Evolutionary conservation across 768 basidiomycete species (phyloP).

Genomic region (Chiua virens): DNA sequence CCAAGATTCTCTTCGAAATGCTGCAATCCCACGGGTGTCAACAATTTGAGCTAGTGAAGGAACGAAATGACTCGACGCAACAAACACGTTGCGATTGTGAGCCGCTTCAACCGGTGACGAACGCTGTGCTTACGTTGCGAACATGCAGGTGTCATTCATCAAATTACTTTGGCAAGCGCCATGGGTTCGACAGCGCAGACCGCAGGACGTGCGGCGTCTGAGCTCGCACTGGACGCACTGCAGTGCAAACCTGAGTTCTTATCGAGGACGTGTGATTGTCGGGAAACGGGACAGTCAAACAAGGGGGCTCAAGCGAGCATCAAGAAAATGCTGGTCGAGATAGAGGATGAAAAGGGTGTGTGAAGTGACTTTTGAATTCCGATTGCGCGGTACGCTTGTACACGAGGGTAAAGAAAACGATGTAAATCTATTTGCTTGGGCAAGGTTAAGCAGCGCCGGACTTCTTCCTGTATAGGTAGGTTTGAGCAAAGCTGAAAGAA

Average conservation of each 20-base stretch:
- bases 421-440: background rate
- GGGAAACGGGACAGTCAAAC: conserved; percentile 34
- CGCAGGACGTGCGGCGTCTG: conserved; percentile 61
- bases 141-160: conserved; percentile 64
- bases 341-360: conserved; percentile 16
- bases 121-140: conserved; percentile 16
- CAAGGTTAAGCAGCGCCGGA: conserved; percentile 23
- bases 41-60: conserved; percentile 59
- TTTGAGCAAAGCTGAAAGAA: background rate
- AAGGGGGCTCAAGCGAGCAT: conserved; percentile 40
- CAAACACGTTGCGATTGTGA: conserved; percentile 54
- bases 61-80: conserved; percentile 35
- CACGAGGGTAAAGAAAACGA: background rate
- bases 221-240: conserved; percentile 67
- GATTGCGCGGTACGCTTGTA: conserved; percentile 4
- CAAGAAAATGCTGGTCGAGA: conserved; percentile 29
- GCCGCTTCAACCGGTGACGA: conserved; percentile 15
- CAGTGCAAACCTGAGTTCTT: conserved; percentile 65
- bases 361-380: conserved; percentile 9
- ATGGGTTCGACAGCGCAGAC: conserved; percentile 48
- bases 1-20: conserved; percentile 70
- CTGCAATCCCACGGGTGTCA: conserved; percentile 74
- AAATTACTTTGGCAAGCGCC: conserved; percentile 59
- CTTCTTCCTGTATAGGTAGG: conserved; percentile 40
- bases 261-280: conserved; percentile 66